These are phyloP conservation scores for Acorus gramineus DNA, from an alignment of 106 monocot species.

Conservation along the genomic window DNA sequence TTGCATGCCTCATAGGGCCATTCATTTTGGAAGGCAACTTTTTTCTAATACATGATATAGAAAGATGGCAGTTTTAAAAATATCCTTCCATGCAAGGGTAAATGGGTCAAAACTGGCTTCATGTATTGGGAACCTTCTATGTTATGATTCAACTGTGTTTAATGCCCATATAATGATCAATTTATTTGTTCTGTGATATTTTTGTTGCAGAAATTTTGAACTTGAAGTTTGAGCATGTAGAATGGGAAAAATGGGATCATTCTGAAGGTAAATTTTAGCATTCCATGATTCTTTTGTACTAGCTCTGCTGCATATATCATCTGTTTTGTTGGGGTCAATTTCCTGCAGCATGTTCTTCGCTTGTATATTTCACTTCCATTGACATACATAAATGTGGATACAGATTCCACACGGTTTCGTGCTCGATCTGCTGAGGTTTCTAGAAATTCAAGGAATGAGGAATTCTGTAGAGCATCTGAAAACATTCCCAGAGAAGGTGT, in stretches of 20 bases:
- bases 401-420: slow-evolving; percentile 61
- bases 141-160: slow-evolving; percentile 11
- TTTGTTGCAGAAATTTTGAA: slow-evolving; percentile 61
- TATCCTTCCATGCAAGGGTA: no score
- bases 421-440: slow-evolving; percentile 15
- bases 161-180: background rate
- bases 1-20: no score
- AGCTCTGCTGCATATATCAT: background rate
- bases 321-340: background rate
- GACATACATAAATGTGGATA: background rate
- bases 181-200: slow-evolving; percentile 1
- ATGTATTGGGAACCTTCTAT: background rate
- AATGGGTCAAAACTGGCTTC: no score
- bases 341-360: no score
- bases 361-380: no score
- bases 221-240: slow-evolving; percentile 45
- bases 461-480: slow-evolving; percentile 19
- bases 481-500: slow-evolving; percentile 22
- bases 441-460: slow-evolving; percentile 36
- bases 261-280: slow-evolving; percentile 55
- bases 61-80: no score
- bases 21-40: no score
- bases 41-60: no score
- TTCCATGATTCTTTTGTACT: slow-evolving; percentile 1
- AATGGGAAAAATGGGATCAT: slow-evolving; percentile 70